phyloP scores from a whole-genome alignment of 2,329 filamentous ascomycete species.

The Sporothrix sp. region DNA sequence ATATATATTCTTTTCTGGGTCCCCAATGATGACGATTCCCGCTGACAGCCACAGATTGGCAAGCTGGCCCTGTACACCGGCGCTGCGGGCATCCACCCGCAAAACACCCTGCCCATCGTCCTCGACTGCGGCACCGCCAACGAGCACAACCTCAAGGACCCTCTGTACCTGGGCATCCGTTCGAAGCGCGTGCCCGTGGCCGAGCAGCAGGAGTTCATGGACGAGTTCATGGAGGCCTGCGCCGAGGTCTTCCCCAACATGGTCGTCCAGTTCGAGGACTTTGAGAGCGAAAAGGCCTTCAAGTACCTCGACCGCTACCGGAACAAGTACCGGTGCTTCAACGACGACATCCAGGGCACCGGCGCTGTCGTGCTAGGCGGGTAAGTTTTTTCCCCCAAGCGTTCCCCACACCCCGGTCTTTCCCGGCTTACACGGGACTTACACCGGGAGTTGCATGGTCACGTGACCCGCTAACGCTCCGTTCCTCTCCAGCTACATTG shows the following conservation, averaged over 20 bases:
- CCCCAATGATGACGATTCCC: background rate
- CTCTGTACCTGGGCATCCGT: conserved; percentile 82
- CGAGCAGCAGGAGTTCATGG: conserved; percentile 84
- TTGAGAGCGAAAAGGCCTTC: conserved; percentile 88
- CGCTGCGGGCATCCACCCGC: conserved; percentile 87
- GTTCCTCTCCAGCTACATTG: conserved; percentile 47
- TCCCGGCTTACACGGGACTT: conserved; percentile 13
- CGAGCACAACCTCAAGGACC: conserved; percentile 55
- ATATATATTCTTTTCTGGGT: background rate
- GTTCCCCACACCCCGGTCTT: background rate
- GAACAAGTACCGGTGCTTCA: conserved; percentile 87
- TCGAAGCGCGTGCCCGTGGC: conserved; percentile 67
- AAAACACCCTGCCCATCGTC: conserved; percentile 66
- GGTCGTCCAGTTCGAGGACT: conserved; percentile 92
- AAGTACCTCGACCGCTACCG: conserved; percentile 85
- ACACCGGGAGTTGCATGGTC: no score
- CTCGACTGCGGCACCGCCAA: conserved; percentile 59
- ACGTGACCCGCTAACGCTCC: conserved; percentile 33
- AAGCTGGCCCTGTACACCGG: conserved; percentile 93
- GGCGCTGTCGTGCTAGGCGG: conserved; percentile 89
- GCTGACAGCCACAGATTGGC: conserved; percentile 50
- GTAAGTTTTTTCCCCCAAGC: conserved; percentile 29
- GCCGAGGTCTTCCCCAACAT: conserved; percentile 60
- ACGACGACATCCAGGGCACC: conserved; percentile 96
- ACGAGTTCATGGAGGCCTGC: conserved; percentile 91